Evolutionary conservation across 78 protist species (phyloP).

Genomic region (Dictyostelium intermedium): DNA sequence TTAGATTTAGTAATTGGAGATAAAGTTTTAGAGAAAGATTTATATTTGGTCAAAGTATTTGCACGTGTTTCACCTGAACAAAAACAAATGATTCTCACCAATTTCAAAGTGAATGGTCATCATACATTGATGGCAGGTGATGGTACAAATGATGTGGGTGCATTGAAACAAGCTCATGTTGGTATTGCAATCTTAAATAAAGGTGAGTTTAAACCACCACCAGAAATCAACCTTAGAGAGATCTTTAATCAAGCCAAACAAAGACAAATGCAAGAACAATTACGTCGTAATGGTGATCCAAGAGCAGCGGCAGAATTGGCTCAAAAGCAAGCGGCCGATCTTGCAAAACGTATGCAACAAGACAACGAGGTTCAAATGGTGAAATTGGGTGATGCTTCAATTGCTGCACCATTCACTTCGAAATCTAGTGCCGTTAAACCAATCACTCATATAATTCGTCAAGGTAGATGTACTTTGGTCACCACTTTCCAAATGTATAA

Average conservation of each 20-base stretch:
- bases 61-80: constrained; percentile 93
- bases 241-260: neutral
- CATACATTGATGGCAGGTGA: constrained; percentile 99
- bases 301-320: neutral
- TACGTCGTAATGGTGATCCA: neutral
- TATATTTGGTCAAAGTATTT: constrained; percentile 80
- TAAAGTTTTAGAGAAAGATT: neutral
- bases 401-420: constrained; percentile 99
- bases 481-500: constrained; percentile 97
- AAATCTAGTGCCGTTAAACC: constrained; percentile 52
- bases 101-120: constrained; percentile 82
- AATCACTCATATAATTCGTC: constrained; percentile 88
- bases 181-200: constrained; percentile 89
- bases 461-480: constrained; percentile 96
- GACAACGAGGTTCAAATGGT: constrained; percentile 51
- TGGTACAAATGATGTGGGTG: constrained; percentile 99
- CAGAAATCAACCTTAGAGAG: neutral
- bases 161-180: constrained; percentile 98
- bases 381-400: constrained; percentile 89
- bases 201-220: constrained; percentile 62
- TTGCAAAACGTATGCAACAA: constrained; percentile 16
- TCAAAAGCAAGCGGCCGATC: neutral
- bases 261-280: constrained; percentile 14
- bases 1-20: neutral
- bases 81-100: constrained; percentile 70